Evolutionary conservation across 257 asterid genomes (phyloP), one percentile per base, ranked within the genome.

Genomic region (Solanum sejunctum): DNA sequence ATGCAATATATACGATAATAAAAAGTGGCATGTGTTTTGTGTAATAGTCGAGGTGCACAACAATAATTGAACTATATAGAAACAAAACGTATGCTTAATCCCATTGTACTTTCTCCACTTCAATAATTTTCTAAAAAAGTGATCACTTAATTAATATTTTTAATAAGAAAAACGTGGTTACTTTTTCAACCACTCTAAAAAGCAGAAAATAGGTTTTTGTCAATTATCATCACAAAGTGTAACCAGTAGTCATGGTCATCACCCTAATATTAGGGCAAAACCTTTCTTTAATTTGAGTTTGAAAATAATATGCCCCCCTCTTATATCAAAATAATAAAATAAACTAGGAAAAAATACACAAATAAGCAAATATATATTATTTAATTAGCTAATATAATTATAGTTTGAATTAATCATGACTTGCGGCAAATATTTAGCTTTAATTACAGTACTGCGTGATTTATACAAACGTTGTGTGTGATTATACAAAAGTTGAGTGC

Each of bases 281-380:
- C 57, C 23, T 18, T 71, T 28, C 10, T 70, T 41, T 32, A 32
- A 32, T 32, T 32, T 43, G 55, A 43, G 80, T 73, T 26, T 47
- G 12, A 45, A 73, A 45, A 47, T n/a, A 73, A 47, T 45, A 2
- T 0, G 13, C 2, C 15, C 7, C 23, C 41, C 10, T 15, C 63
- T 0, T 0, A 4, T 51, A 15, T 15, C 26, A 77, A 75, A 13
- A 0, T 0, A 7, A 3, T 13, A 13, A n/a, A 49, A 32, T 67
- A 67, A 32, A 67, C 3, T 1, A 49, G 41, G 0, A 36, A 36
- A 36, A 36, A 36, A 4, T 36, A 36, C 39, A 36, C 41, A 36
- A 36, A 36, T 4, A 36, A 36, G 1, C 41, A 36, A 36, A 36
- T 1, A 36, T 0, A 36, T 36, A 36, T 5, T 36, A 36, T 3